Base-by-base conservation (phyloP, 73 alveolate genomes). In the Symbiodinium natans region DNA sequence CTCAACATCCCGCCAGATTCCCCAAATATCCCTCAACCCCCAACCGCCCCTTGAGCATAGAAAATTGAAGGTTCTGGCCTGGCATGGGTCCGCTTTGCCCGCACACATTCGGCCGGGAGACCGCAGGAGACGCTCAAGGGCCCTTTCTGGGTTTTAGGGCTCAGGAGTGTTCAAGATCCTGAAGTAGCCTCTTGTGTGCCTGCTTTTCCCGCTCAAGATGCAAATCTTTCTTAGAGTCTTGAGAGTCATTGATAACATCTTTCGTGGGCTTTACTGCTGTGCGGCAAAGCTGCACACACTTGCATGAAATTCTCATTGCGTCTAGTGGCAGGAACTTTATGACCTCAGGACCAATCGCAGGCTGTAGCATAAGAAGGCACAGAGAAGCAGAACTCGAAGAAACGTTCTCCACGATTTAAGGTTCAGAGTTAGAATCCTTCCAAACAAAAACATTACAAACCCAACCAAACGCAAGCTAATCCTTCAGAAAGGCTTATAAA, bases 71-170 rank as follows among this genome's bases (percentile, higher is more conserved):
- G 93, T 34, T 34, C 21, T 86, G 54, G 36, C 93, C 54, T 86
- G 93, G 93, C 82, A 42, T 15, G 93, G 38, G 25, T 23, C 40
- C n/a, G 54, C 93, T 23, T 54, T 86, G 82, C 94, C 94, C 25
- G 94, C 94, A 39, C 94, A 82, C 19, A 87, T 87, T 23, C 94
- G 94, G 63, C 94, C 94, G 11, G 94, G 94, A 31, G 94, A 87
- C 38, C 94, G 94, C 10, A 87, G 94, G 94, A 27, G 38, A 0
- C 11, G 46, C 42, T 39, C 85, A 74, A 31, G n/a, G 34, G 40
- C 27, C 0, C 39, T 68, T 0, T 68, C 0, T 9, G 33, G 33
- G 83, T 68, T 11, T 52, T 52, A 52, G 31, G 71, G 71, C 27
- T 52, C 1, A 15, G 59, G 68, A 52, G 68, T 21, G 68, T 52